phyloP scores from a whole-genome alignment of 331 rosid species.

The Prunus yedoensis region DNA sequence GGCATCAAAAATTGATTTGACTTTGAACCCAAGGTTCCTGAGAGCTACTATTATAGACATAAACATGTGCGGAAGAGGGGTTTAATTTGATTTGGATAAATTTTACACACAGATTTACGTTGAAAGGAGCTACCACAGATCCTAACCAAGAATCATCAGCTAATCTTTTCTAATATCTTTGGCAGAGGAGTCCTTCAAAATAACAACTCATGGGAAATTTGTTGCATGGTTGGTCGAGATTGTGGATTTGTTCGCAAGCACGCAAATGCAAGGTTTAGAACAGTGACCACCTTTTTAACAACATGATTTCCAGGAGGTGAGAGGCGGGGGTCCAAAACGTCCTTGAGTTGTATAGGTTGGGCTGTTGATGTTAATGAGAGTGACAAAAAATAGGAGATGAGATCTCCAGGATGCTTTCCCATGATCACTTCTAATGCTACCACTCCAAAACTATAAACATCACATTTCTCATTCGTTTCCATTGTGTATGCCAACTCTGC shows the following conservation, averaged over 20 bases:
- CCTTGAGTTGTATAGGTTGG: constrained; percentile 27
- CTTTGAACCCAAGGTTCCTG: not conserved
- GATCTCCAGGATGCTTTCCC: constrained; percentile 52
- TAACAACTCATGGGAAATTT: not conserved
- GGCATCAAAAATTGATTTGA: not conserved
- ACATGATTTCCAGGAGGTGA: constrained; percentile 18
- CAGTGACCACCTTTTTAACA: not conserved
- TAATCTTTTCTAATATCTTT: not conserved
- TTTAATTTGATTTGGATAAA: not conserved
- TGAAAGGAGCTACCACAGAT: not conserved
- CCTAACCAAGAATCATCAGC: not conserved
- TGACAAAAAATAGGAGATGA: constrained; percentile 21
- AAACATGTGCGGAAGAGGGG: not conserved
- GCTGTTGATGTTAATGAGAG: constrained; percentile 4
- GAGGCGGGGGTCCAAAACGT: constrained; percentile 37
- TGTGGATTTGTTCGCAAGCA: constrained; percentile 18
- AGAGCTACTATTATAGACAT: not conserved
- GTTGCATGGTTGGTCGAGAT: constrained; percentile 26
- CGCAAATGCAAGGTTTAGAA: constrained; percentile 14
- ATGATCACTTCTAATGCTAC: constrained; percentile 40
- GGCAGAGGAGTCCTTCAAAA: not conserved
- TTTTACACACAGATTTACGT: not conserved
- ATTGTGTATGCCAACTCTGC: constrained; percentile 42
- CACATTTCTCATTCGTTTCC: constrained; percentile 45
- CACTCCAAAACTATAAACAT: constrained; percentile 50